These are phyloP conservation scores for Penicillium riverlandense DNA, from an alignment of 495 filamentous ascomycete species.

Conservation along the genomic window DNA sequence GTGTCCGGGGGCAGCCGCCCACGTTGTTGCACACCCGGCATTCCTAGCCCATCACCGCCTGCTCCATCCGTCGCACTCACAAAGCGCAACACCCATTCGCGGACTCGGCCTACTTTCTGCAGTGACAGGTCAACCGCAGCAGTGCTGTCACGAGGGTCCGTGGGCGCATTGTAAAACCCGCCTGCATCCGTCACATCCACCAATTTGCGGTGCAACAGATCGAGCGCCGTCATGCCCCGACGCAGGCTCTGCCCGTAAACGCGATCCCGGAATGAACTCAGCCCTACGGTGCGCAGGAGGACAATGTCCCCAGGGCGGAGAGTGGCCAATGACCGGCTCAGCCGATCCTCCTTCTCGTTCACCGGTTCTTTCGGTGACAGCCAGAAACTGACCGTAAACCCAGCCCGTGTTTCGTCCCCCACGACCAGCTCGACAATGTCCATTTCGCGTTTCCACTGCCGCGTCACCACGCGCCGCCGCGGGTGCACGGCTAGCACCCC, in stretches of 20 bases:
- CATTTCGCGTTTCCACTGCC: conserved; percentile 40
- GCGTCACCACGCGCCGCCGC: conserved; percentile 51
- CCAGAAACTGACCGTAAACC: conserved; percentile 84
- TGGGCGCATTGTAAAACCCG: conserved; percentile 22
- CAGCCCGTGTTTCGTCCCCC: conserved; percentile 77
- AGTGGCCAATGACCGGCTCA: conserved; percentile 35
- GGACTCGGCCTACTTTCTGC: conserved; percentile 59
- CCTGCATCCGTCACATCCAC: conserved; percentile 32
- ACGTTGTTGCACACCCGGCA: conserved; percentile 21
- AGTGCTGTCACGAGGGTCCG: conserved; percentile 13
- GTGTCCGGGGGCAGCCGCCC: conserved; percentile 44
- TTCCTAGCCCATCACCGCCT: conserved; percentile 26
- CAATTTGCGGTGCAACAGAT: conserved; percentile 53
- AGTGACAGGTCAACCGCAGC: conserved; percentile 39
- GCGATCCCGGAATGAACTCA: conserved; percentile 61
- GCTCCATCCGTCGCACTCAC: conserved; percentile 44
- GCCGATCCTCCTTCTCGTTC: conserved; percentile 17
- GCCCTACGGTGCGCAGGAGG: conserved; percentile 67
- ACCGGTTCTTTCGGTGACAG: conserved; percentile 30
- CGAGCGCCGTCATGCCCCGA: conserved; percentile 60
- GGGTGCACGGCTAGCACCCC: conserved; percentile 66
- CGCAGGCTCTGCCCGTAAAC: conserved; percentile 74
- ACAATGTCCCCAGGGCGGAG: conserved; percentile 68
- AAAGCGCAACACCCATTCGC: conserved; percentile 69
- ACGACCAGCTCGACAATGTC: conserved; percentile 72